Evolutionary conservation across 768 basidiomycete genomes (phyloP).

Genomic region (Neoboletus subvelutipes): DNA sequence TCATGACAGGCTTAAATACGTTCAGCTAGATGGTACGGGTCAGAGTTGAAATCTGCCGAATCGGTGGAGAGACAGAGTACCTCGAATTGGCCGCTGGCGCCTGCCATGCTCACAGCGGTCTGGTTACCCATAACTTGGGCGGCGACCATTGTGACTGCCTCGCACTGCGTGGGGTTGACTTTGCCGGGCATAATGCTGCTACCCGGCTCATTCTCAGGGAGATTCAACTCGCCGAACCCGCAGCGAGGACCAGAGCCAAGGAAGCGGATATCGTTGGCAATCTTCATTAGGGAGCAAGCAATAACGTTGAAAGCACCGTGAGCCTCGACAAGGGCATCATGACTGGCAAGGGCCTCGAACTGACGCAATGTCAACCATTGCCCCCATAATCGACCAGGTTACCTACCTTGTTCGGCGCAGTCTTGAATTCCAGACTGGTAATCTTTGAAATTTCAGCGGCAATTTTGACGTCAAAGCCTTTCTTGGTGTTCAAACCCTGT

Average conservation of each 20-base stretch:
- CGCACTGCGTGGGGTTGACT: slow-evolving; percentile 99
- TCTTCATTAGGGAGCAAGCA: slow-evolving; percentile 98
- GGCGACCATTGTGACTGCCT: slow-evolving; percentile 97
- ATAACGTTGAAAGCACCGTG: slow-evolving; percentile 96
- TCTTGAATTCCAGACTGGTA: slow-evolving; percentile 88
- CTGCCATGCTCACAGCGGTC: slow-evolving; percentile 87
- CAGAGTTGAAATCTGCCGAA: slow-evolving; percentile 6
- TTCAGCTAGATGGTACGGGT: slow-evolving; percentile 63
- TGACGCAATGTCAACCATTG: slow-evolving; percentile 31
- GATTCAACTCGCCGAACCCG: slow-evolving; percentile 88
- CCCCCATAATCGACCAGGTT: not conserved
- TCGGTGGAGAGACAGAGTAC: slow-evolving; percentile 40
- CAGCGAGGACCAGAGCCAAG: slow-evolving; percentile 97
- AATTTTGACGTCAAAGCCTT: slow-evolving; percentile 93
- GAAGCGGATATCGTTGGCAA: slow-evolving; percentile 98
- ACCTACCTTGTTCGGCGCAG: slow-evolving; percentile 93
- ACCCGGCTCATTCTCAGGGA: slow-evolving; percentile 99
- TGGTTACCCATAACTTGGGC: slow-evolving; percentile 99
- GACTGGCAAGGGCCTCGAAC: slow-evolving; percentile 98
- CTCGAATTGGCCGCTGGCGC: slow-evolving; percentile 97
- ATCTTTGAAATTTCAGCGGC: slow-evolving; percentile 89
- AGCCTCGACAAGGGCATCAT: slow-evolving; percentile 96
- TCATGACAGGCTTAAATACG: slow-evolving; percentile 99
- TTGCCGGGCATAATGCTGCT: slow-evolving; percentile 99
- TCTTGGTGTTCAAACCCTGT: slow-evolving; percentile 94